phyloP scores from a whole-genome alignment of 805 yeast genomes.

The Wickerhamiella qilinensis region DNA sequence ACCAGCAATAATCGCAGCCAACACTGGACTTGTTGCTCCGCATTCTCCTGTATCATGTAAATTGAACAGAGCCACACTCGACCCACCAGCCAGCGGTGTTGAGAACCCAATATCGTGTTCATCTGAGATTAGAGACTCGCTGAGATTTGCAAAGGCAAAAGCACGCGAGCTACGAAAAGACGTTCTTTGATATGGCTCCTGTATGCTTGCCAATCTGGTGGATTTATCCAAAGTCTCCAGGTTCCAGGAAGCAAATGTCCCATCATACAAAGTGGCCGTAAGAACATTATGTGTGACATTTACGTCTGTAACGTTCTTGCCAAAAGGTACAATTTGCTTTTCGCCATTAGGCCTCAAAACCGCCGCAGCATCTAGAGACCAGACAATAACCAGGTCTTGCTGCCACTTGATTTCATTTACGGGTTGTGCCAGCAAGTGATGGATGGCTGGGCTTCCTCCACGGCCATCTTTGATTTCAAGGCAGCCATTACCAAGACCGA shows the following conservation, averaged over 20 bases:
- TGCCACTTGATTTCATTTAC: neutral
- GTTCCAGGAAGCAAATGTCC: neutral
- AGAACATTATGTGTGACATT: neutral
- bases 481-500: constrained; percentile 4
- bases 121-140: neutral
- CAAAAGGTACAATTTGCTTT: neutral
- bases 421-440: neutral
- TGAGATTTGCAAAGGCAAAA: neutral
- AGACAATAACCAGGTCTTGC: neutral
- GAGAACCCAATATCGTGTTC: neutral
- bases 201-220: neutral
- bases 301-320: neutral
- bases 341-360: neutral
- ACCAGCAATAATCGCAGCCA: neutral
- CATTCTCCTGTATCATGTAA: neutral
- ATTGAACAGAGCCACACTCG: neutral
- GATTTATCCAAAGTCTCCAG: neutral
- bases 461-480: neutral
- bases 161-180: neutral
- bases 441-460: neutral
- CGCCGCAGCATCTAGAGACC: constrained; percentile 1
- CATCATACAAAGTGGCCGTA: neutral
- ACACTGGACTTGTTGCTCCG: neutral
- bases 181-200: neutral
- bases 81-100: neutral